Evolutionary conservation across 768 basidiomycete genomes (phyloP), one percentile per base, ranked within the genome.

Genomic region (Lentinula boryana): DNA sequence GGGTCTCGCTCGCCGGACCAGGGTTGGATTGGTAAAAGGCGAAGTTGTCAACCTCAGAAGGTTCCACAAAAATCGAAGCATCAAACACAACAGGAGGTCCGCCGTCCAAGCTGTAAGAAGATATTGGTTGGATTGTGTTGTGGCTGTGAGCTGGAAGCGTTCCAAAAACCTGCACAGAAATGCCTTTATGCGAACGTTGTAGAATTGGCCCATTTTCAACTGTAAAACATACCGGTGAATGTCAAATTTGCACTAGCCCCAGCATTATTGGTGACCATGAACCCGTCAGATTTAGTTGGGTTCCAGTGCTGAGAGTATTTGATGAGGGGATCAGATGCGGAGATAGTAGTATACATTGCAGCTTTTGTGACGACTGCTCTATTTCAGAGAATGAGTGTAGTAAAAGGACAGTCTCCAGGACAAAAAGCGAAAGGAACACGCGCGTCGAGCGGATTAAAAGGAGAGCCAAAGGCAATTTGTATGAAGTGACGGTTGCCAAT

Each of bases 381-480:
- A 13, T 21, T 13, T 18, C n/a, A 21, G n/a, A 43, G 12, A 40
- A 32, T 27, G 9, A 31, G 13, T n/a, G 16, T 50, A 31, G n/a
- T 15, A 51, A 18, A 51, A 51, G 15, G n/a, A 27, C 27, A 32
- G 55, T 56, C 55, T 43, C 55, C 55, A 58, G 43, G 57, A 58
- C 57, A 13, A 33, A 13, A 27, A 33, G 5, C 12, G n/a, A 49
- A 16, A 44, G 40, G 36, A 8, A 8, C 0, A 49, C 13, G 5
- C 57, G 48, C 57, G 31, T 58, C 57, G 18, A 49, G 57, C 57
- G 57, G 32, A 35, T 10, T 9, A n/a, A 50, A 36, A 33, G 33
- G 18, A 18, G 21, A 49, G 1, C n/a, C 3, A 35, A 43, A 23
- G 44, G 13, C 54, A 41, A 56, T 38, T 13, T 55, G 27, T 16